Evolutionary conservation across 164 flowering plant species (phyloP).

Genomic region (Vitis labrusca): DNA sequence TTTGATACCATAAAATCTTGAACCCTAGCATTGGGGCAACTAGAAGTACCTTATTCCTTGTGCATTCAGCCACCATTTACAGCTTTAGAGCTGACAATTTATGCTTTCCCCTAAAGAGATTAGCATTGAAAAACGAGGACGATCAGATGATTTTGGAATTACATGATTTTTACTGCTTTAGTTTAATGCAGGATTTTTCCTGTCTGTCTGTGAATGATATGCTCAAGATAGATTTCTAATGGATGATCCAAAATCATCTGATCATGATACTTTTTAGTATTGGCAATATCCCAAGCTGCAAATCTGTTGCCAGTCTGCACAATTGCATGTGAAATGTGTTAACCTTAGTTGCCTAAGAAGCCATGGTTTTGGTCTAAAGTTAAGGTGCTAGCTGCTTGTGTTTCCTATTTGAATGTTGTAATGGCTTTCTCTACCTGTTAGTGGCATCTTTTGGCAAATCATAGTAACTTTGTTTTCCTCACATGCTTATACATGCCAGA

Average conservation of each 20-base stretch:
- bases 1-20: neutral
- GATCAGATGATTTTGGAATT: neutral
- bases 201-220: neutral
- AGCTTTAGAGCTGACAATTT: neutral
- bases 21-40: neutral
- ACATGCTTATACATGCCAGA: slow-evolving; percentile 28
- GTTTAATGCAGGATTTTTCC: too few relatives aligned
- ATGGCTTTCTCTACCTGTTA: neutral
- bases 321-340: neutral
- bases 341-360: neutral
- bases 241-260: neutral
- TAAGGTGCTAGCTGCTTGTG: neutral
- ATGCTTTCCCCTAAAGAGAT: neutral
- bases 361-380: neutral
- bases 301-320: neutral
- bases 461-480: neutral
- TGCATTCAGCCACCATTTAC: neutral
- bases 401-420: neutral
- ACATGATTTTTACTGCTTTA: neutral
- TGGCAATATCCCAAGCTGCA: neutral
- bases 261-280: neutral
- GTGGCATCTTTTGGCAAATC: neutral
- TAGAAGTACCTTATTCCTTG: neutral
- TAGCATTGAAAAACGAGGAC: neutral
- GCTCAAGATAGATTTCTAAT: neutral